A percentile compares a stretch with the other conserved stretches of the same genome.
Evolutionary conservation across 2,329 filamentous ascomycete genomes (phyloP).

Genomic region (Teratosphaeria destructans): DNA sequence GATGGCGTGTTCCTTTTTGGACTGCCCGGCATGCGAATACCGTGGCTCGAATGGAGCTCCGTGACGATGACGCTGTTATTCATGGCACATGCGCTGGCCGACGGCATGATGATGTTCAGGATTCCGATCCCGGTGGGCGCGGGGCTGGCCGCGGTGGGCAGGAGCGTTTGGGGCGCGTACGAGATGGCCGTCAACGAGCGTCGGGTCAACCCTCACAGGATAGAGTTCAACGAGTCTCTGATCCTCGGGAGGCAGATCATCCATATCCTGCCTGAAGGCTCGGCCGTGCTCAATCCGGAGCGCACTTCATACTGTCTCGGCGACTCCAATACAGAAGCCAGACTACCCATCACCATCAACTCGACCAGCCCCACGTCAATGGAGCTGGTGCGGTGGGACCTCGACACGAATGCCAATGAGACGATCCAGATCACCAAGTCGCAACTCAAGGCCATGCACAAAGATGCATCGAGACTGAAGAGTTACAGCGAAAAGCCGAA

Average conservation of each 20-base stretch:
- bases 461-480: conserved; percentile 52
- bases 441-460: conserved; percentile 66
- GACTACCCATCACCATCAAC: conserved; percentile 83
- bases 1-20: conserved; percentile 82
- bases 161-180: conserved; percentile 72
- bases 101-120: conserved; percentile 87
- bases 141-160: conserved; percentile 62
- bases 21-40: conserved; percentile 78
- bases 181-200: conserved; percentile 90
- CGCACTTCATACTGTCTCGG: conserved; percentile 73
- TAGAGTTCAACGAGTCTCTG: conserved; percentile 83
- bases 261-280: conserved; percentile 89
- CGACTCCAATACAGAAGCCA: conserved; percentile 47
- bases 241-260: conserved; percentile 96
- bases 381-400: conserved; percentile 76
- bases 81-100: conserved; percentile 57
- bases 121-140: conserved; percentile 66
- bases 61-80: conserved; percentile 62
- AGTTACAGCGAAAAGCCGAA: conserved; percentile 35
- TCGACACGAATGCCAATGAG: conserved; percentile 71
- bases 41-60: conserved; percentile 89
- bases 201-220: conserved; percentile 75
- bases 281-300: conserved; percentile 78
- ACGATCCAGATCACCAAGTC: conserved; percentile 63
- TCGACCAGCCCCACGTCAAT: conserved; percentile 82